phyloP scores from a whole-genome alignment of 169 alveolate species.

The Amoebophrya sp. region DNA sequence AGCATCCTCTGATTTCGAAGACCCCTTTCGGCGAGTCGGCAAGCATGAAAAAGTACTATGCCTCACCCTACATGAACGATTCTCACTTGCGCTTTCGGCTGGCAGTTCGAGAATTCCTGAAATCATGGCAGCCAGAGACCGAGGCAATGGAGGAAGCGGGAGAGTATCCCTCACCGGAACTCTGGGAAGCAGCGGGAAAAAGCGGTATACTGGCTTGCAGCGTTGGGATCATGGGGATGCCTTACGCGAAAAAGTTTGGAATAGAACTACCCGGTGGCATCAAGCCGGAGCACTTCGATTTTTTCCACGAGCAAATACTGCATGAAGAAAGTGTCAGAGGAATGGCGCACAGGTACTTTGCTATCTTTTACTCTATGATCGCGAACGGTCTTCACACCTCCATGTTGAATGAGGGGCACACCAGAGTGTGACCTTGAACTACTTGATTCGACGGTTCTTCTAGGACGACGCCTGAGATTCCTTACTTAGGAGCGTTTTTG shows the following conservation, averaged over 20 bases:
- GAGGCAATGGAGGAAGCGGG: not conserved
- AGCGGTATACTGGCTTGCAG: not conserved
- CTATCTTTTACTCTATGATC: not conserved
- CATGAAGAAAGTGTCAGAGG: conserved; percentile 27
- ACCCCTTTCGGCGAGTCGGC: not conserved
- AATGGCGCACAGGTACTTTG: not conserved
- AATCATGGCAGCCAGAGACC: not conserved
- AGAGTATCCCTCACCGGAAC: not conserved
- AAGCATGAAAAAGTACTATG: not conserved
- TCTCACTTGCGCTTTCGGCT: not conserved
- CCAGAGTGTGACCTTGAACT: too few relatives aligned
- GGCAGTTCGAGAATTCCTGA: not conserved
- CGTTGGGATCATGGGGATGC: not conserved
- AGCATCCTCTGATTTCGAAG: not conserved
- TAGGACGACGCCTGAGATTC: too few relatives aligned
- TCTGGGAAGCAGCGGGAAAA: not conserved
- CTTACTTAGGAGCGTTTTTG: too few relatives aligned
- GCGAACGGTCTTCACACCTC: too few relatives aligned
- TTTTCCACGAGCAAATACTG: conserved; percentile 34
- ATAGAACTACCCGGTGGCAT: not conserved
- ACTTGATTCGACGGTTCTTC: too few relatives aligned
- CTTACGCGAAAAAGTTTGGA: not conserved
- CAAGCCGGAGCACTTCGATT: conserved; percentile 27
- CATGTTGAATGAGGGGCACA: too few relatives aligned
- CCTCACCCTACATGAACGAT: not conserved